Conservation (phyloP, 176 grass and related monocot species). For the Dendrocalamus sinicus region DNA sequence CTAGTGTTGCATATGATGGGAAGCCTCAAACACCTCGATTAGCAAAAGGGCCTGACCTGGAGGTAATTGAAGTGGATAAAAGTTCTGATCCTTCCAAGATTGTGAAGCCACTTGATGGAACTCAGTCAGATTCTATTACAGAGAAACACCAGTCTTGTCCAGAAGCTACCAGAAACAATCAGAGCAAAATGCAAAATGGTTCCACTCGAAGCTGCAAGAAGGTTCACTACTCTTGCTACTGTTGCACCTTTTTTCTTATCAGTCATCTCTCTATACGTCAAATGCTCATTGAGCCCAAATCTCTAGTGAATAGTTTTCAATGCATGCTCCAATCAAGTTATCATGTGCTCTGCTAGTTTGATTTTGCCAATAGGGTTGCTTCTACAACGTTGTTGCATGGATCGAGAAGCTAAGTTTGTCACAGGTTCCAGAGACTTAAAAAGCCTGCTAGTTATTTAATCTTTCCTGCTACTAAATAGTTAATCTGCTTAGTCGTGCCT, state of each 20-base stretch:
- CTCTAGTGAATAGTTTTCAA: background rate
- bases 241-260: constrained; percentile 34
- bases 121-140: constrained; percentile 28
- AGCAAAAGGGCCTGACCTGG: constrained; percentile 16
- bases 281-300: background rate
- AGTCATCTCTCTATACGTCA: constrained; percentile 21
- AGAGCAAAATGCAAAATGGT: constrained; percentile 61
- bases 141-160: constrained; percentile 47
- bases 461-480: constrained; percentile 18
- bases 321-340: constrained; percentile 17
- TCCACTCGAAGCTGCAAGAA: constrained; percentile 87
- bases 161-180: constrained; percentile 50
- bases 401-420: constrained; percentile 5
- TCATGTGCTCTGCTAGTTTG: background rate
- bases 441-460: constrained; percentile 31
- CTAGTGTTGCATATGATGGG: constrained; percentile 41
- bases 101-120: constrained; percentile 49
- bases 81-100: constrained; percentile 46
- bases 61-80: constrained; percentile 36
- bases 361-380: background rate
- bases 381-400: background rate
- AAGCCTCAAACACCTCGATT: constrained; percentile 24
- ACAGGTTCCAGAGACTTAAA: background rate
- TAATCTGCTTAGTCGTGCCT: background rate
- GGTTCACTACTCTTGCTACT: constrained; percentile 51